Evolutionary conservation across 2,329 filamentous ascomycete species (phyloP).

Genomic region (Lasiodiplodia sp.): DNA sequence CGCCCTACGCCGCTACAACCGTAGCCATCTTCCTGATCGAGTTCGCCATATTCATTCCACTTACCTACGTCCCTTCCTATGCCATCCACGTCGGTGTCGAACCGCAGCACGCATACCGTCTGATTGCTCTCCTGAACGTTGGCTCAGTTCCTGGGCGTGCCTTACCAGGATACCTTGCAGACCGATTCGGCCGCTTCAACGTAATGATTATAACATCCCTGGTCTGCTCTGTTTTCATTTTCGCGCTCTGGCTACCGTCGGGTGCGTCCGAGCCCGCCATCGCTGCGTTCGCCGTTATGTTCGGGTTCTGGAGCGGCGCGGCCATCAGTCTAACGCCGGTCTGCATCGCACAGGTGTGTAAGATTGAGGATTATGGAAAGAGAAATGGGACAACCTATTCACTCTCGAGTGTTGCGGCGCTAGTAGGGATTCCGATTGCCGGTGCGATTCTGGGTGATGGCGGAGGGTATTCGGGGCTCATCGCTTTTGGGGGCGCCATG

Average conservation of each 20-base stretch:
- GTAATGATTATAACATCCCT: constrained; percentile 47
- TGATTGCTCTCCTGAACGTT: constrained; percentile 25
- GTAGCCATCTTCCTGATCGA: constrained; percentile 12
- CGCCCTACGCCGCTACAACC: constrained; percentile 6
- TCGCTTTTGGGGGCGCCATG: constrained; percentile 7
- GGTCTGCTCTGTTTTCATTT: constrained; percentile 45
- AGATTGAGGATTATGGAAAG: constrained; percentile 56
- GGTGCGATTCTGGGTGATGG: constrained; percentile 59
- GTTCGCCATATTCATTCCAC: constrained; percentile 13
- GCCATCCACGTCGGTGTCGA: constrained; percentile 3
- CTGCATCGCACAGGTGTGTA: constrained; percentile 57
- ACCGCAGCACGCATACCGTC: neutral
- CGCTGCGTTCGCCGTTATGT: constrained; percentile 52
- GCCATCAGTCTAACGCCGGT: constrained; percentile 55
- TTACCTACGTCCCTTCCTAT: constrained; percentile 9
- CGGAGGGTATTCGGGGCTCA: constrained; percentile 37
- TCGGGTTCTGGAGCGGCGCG: constrained; percentile 57
- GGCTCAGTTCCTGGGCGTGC: constrained; percentile 37
- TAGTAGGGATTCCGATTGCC: constrained; percentile 62
- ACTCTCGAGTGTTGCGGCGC: constrained; percentile 55
- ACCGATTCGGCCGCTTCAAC: constrained; percentile 52
- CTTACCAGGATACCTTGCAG: constrained; percentile 43
- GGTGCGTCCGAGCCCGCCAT: constrained; percentile 37
- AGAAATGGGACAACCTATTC: constrained; percentile 63
- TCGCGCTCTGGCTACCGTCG: constrained; percentile 43